Conservation (phyloP, 2,329 filamentous ascomycete species). For the Tolypocladium capitatum region DNA sequence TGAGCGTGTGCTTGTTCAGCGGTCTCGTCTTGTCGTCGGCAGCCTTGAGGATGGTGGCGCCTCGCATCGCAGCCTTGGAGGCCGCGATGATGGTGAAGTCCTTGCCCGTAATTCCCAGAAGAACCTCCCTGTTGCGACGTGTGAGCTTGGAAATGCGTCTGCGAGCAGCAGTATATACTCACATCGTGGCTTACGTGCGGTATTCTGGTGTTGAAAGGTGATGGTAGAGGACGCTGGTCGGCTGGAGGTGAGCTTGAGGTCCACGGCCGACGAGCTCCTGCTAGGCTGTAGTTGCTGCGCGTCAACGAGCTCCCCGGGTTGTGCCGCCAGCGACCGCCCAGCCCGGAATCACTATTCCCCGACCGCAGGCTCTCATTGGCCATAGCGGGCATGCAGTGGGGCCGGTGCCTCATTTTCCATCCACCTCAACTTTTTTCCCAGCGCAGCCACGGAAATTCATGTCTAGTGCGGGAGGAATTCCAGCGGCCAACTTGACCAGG, state of each 20-base stretch:
- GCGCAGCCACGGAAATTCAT: slow-evolving; percentile 1
- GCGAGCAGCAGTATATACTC: neutral
- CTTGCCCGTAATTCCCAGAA: slow-evolving; percentile 96
- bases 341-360: slow-evolving; percentile 19
- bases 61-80: slow-evolving; percentile 96
- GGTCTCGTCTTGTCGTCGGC: slow-evolving; percentile 91
- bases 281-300: slow-evolving; percentile 25
- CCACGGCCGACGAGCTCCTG: slow-evolving; percentile 4
- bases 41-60: slow-evolving; percentile 88
- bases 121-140: slow-evolving; percentile 65
- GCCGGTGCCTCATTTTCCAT: neutral
- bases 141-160: neutral
- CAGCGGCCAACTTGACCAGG: neutral
- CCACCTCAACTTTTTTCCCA: slow-evolving; percentile 25
- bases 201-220: slow-evolving; percentile 1
- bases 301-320: slow-evolving; percentile 16
- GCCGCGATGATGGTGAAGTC: slow-evolving; percentile 97
- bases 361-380: slow-evolving; percentile 12
- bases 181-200: slow-evolving; percentile 3
- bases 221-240: slow-evolving; percentile 2
- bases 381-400: neutral
- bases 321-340: slow-evolving; percentile 21
- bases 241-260: slow-evolving; percentile 1
- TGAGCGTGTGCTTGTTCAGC: slow-evolving; percentile 85
- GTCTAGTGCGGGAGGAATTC: slow-evolving; percentile 8